phyloP scores from a whole-genome alignment of 208 protist species.

The Wallacemonas sp. region DNA sequence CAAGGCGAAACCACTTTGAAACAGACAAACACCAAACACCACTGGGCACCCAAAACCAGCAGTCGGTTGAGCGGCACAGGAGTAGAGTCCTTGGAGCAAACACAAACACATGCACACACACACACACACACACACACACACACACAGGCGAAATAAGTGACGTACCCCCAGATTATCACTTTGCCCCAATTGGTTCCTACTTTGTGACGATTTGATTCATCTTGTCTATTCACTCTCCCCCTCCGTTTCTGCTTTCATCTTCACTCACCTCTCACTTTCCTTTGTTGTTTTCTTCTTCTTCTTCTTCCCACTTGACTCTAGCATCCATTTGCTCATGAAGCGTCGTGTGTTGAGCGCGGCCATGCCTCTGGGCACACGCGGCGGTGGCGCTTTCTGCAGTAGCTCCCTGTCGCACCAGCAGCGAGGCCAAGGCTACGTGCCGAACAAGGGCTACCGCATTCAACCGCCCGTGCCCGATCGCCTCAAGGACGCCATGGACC shows the following conservation, averaged over 20 bases:
- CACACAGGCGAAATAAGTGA: no score
- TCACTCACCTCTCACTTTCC: background rate
- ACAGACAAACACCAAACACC: no score
- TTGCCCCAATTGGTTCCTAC: no score
- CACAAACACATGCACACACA: no score
- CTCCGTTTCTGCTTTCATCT: background rate
- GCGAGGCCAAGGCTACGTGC: conserved; percentile 28
- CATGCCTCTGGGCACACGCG: background rate
- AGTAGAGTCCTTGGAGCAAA: no score
- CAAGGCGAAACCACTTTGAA: no score
- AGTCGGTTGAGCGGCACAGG: no score
- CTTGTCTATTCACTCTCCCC: background rate
- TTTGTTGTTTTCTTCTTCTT: background rate
- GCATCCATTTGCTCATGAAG: background rate
- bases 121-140: no score
- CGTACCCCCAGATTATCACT: no score
- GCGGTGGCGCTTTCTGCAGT: background rate
- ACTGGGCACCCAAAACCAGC: no score
- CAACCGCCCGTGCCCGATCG: conserved; percentile 77
- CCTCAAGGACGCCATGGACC: conserved; percentile 73
- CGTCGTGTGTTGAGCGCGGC: background rate
- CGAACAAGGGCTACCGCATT: conserved; percentile 82
- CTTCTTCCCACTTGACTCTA: no score
- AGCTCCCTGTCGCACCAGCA: no score
- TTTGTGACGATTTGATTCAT: background rate